A percentile compares a stretch with the other conserved stretches of the same genome.
These are phyloP conservation scores for Viridothelium virens DNA, from an alignment of 495 filamentous ascomycete species.

Conservation along the genomic window DNA sequence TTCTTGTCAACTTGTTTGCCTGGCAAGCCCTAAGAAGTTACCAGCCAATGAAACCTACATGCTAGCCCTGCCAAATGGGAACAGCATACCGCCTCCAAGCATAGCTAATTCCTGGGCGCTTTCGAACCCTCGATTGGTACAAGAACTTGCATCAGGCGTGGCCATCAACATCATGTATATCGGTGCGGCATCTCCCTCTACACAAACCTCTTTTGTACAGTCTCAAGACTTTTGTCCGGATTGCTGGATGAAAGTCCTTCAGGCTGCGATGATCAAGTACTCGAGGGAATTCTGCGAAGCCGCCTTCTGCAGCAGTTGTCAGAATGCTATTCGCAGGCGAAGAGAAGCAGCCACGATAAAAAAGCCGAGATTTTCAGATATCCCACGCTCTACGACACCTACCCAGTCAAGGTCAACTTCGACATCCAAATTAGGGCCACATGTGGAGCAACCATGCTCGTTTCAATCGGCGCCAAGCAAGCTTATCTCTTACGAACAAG, in stretches of 20 bases:
- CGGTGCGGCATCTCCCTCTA: too few relatives aligned
- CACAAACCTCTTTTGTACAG: neutral
- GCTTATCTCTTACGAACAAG: neutral
- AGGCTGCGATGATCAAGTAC: too few relatives aligned
- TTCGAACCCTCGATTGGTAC: neutral
- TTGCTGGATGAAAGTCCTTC: neutral
- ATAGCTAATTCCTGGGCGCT: neutral
- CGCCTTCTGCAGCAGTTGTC: too few relatives aligned
- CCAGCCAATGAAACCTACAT: neutral
- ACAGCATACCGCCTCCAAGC: neutral
- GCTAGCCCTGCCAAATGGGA: neutral
- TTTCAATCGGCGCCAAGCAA: neutral
- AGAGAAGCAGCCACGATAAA: too few relatives aligned
- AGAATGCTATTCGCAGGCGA: too few relatives aligned
- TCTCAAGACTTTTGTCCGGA: neutral
- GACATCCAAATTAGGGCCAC: neutral
- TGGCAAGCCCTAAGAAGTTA: neutral
- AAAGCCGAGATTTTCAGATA: too few relatives aligned
- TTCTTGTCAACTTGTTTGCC: neutral
- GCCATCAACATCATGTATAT: neutral
- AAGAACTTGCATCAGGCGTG: neutral
- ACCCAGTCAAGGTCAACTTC: neutral
- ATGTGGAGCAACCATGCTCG: neutral
- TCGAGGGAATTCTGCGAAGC: too few relatives aligned
- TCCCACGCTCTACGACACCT: neutral